Evolutionary conservation across 129 eudicot species (phyloP).

Genomic region (Escallonia rubra): DNA sequence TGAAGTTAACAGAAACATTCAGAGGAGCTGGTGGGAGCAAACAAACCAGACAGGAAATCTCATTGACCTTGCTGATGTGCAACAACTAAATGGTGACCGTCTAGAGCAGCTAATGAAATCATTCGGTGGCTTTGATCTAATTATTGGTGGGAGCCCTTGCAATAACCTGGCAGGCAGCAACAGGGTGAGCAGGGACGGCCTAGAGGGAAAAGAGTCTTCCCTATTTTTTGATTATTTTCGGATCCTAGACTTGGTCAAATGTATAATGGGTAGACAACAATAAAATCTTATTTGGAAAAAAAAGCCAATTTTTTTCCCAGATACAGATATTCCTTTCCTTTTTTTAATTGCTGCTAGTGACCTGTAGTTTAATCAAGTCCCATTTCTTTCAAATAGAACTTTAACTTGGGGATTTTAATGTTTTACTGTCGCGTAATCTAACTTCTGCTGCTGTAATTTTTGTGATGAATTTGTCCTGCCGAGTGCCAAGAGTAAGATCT

Average conservation of each 20-base stretch:
- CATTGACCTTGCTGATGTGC: conserved; percentile 35
- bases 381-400: too few relatives aligned
- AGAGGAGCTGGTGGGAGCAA: conserved; percentile 59
- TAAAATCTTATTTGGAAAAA: neutral
- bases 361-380: too few relatives aligned
- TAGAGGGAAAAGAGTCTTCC: conserved; percentile 46
- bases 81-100: conserved; percentile 13
- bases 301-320: neutral
- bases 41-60: conserved; percentile 42
- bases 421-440: too few relatives aligned
- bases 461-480: too few relatives aligned
- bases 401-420: too few relatives aligned
- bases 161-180: conserved; percentile 60
- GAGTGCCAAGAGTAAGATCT: too few relatives aligned
- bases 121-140: conserved; percentile 36
- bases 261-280: conserved; percentile 10
- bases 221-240: conserved; percentile 45
- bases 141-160: conserved; percentile 36
- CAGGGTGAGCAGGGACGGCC: conserved; percentile 51
- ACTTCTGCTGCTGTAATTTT: too few relatives aligned
- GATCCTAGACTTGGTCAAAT: conserved; percentile 36
- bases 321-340: neutral
- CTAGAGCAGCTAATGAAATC: conserved; percentile 21
- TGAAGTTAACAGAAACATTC: conserved; percentile 33
- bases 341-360: neutral